phyloP scores from a whole-genome alignment of 2,329 filamentous ascomycete species.

The Grosmannia huntii region DNA sequence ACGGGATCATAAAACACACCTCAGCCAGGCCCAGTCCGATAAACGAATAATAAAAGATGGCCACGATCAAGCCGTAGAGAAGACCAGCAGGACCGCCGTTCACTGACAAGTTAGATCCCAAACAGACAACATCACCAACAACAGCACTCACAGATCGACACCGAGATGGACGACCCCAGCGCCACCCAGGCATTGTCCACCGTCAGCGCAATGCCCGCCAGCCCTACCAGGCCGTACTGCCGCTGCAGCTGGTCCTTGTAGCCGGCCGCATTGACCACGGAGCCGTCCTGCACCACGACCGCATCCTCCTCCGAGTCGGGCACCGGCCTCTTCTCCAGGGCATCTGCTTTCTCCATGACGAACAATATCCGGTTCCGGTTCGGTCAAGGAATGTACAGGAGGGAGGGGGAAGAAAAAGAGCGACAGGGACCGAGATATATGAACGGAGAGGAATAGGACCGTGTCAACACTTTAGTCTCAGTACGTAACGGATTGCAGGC shows the following conservation, averaged over 20 bases:
- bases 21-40: slow-evolving; percentile 28
- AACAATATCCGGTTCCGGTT: too few relatives aligned
- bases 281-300: slow-evolving; percentile 22
- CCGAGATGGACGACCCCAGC: slow-evolving; percentile 45
- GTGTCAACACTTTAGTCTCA: too few relatives aligned
- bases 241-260: slow-evolving; percentile 50
- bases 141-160: slow-evolving; percentile 30
- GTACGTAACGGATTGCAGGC: background rate
- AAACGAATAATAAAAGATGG: slow-evolving; percentile 29
- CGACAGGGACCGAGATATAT: background rate
- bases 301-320: slow-evolving; percentile 19
- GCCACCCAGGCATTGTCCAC: slow-evolving; percentile 55
- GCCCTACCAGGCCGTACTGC: slow-evolving; percentile 47
- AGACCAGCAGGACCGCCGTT: slow-evolving; percentile 29
- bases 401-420: background rate
- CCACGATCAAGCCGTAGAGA: slow-evolving; percentile 29
- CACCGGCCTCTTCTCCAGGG: slow-evolving; percentile 1
- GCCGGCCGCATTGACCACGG: slow-evolving; percentile 49
- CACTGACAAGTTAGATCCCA: slow-evolving; percentile 14
- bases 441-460: too few relatives aligned
- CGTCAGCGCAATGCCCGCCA: slow-evolving; percentile 47
- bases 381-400: too few relatives aligned
- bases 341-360: slow-evolving; percentile 2
- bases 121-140: background rate
- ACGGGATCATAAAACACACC: slow-evolving; percentile 14